Evolutionary conservation across 2,329 filamentous ascomycete genomes (phyloP), one percentile per base, ranked within the genome.

Genomic region (Fusarium falciforme): DNA sequence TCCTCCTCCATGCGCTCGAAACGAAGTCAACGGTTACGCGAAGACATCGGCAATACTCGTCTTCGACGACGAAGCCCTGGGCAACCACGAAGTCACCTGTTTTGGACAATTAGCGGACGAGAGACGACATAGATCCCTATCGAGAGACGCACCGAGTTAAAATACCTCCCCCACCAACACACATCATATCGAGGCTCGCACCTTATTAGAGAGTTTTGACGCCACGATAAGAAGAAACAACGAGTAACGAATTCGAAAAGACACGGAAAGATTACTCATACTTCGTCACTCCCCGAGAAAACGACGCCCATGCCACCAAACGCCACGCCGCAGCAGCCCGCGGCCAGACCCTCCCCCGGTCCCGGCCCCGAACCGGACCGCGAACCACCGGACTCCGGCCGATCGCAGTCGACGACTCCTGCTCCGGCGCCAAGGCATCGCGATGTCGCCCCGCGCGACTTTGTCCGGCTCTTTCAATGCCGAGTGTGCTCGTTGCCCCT

Each of bases 391-490:
- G 62, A 57, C 66, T 40, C 54, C 57, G 59, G 38, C 62, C 68
- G 60, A 17, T 59, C 63, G 2, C 57, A 20, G 22, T 67, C 71
- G 3, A 66, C 59, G 22, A 66, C 73, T 12, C 55, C 73, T 49
- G 35, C 67, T 20, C 49, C 54, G 12, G 31, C 27, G 2, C 20
- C 57, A 9, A 17, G 58, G 42, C 72, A 75, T 54, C 72, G 72
- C 35, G 58, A 75, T 49, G 72, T 77, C 27, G 35, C 47, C 8
- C 74, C 80, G 5, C 80, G 81, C 27, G 76, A 81, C n/a, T 75
- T 83, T 20, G 78, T 97, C 70, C 91, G 92, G 49, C 85, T 96
- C 44, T 87, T 96, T 62, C 94, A 97, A 83, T 98, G 95, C 80
- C 88, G 88, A 12, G 84, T 89, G 71, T 98, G 95, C 81, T 93